Conservation (phyloP, 805 yeast genomes). For the Zygoascus tannicola region DNA sequence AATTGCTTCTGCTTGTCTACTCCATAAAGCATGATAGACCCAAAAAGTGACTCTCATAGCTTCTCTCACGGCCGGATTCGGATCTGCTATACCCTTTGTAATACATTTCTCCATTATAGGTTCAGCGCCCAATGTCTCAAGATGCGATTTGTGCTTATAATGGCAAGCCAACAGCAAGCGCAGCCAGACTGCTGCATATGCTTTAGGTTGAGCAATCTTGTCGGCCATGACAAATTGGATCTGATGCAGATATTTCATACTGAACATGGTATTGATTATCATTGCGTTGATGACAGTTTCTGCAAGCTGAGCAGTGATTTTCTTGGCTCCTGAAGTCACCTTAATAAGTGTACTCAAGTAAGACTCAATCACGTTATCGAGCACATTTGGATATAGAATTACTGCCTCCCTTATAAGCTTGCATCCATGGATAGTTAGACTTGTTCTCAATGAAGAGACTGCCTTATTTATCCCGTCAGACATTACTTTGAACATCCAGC, state of each 20-base stretch:
- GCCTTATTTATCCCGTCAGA: slow-evolving; percentile 59
- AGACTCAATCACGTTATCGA: slow-evolving; percentile 38
- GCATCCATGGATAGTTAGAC: slow-evolving; percentile 67
- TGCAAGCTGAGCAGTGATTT: slow-evolving; percentile 48
- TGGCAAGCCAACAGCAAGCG: slow-evolving; percentile 44
- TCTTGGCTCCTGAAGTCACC: slow-evolving; percentile 51
- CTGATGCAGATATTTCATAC: slow-evolving; percentile 41
- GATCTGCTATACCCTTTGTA: slow-evolving; percentile 59
- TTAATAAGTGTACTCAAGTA: slow-evolving; percentile 41
- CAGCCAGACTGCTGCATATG: slow-evolving; percentile 62
- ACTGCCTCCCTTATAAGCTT: slow-evolving; percentile 59
- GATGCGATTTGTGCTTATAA: slow-evolving; percentile 28
- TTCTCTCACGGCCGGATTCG: slow-evolving; percentile 73
- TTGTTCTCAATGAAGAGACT: slow-evolving; percentile 68
- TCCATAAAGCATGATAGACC: slow-evolving; percentile 50
- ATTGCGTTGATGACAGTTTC: slow-evolving; percentile 38
- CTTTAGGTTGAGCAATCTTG: slow-evolving; percentile 61
- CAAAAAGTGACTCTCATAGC: slow-evolving; percentile 66
- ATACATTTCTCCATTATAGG: slow-evolving; percentile 45
- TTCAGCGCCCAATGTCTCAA: slow-evolving; percentile 27
- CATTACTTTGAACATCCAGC: slow-evolving; percentile 34
- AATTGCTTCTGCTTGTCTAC: slow-evolving; percentile 38
- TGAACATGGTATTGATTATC: slow-evolving; percentile 46
- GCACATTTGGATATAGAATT: slow-evolving; percentile 17
- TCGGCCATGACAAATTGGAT: slow-evolving; percentile 49